Evolutionary conservation across 2,329 filamentous ascomycete species (phyloP).

Genomic region (Ascocoryne sarcoides): DNA sequence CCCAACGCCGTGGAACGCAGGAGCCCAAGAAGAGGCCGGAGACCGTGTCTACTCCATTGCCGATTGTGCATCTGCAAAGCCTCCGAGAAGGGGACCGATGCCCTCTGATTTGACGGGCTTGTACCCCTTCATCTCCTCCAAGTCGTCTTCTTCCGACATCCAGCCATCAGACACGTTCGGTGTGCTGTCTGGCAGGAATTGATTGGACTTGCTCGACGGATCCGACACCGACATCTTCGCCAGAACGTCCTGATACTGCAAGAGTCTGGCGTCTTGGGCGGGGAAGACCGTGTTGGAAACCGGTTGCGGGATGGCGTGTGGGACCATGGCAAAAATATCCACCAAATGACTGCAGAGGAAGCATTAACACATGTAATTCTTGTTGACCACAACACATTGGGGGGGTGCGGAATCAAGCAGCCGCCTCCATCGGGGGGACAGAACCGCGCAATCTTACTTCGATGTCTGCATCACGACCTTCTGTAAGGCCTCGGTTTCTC

Average conservation of each 20-base stretch:
- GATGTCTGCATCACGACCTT: constrained; percentile 55
- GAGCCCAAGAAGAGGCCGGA: constrained; percentile 10
- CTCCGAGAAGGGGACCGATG: constrained; percentile 28
- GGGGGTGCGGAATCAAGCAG: too few species aligned
- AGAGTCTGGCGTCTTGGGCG: constrained; percentile 46
- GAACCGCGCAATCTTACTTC: constrained; percentile 40
- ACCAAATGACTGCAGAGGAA: constrained; percentile 48
- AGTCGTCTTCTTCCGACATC: constrained; percentile 32
- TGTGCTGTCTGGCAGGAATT: constrained; percentile 23
- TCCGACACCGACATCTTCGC: constrained; percentile 46
- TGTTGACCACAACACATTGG: too few species aligned
- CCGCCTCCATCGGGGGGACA: too few species aligned
- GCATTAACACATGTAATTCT: constrained; percentile 11
- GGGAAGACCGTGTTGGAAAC: constrained; percentile 34
- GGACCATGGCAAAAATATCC: constrained; percentile 57
- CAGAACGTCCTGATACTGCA: constrained; percentile 53
- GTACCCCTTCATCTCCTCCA: constrained; percentile 23
- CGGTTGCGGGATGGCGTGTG: constrained; percentile 37
- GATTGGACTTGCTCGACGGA: constrained; percentile 30
- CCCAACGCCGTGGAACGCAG: constrained; percentile 24
- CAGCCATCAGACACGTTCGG: constrained; percentile 33
- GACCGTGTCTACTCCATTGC: constrained; percentile 24
- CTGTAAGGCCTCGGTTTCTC: constrained; percentile 56
- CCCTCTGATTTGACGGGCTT: constrained; percentile 27
- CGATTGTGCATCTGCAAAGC: constrained; percentile 28